Conservation (phyloP, 208 protist genomes). For the Kentomonas sorsogonicus region DNA sequence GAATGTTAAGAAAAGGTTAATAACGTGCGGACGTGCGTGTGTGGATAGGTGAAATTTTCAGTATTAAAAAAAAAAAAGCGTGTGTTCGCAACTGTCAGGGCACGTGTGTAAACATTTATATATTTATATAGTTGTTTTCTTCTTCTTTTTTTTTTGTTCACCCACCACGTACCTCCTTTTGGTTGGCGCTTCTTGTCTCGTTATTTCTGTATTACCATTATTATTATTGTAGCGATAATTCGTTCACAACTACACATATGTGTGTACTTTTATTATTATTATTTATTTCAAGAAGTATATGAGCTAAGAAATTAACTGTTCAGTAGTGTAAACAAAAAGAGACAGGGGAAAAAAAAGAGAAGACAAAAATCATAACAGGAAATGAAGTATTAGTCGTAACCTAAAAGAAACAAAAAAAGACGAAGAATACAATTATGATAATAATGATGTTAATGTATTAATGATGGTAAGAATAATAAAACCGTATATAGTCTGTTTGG, state of each 20-base stretch:
- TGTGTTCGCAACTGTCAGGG: too few species aligned
- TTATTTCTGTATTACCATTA: background rate
- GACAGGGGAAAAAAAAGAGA: slow-evolving; percentile 1
- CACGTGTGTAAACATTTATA: too few species aligned
- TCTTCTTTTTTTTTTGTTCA: background rate
- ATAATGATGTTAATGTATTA: too few species aligned
- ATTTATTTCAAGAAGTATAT: slow-evolving; percentile 4
- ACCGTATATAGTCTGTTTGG: too few species aligned
- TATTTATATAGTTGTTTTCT: slow-evolving; percentile 2
- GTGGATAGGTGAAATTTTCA: too few species aligned
- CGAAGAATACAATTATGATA: slow-evolving; percentile 11
- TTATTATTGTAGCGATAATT: background rate
- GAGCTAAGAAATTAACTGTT: too few species aligned
- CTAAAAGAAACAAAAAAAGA: slow-evolving; percentile 1
- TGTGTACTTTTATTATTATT: slow-evolving; percentile 17
- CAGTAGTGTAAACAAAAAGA: slow-evolving; percentile 4
- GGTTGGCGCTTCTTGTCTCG: too few species aligned
- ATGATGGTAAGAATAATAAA: too few species aligned
- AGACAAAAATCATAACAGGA: background rate
- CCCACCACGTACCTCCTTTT: too few species aligned
- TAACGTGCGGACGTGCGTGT: too few species aligned
- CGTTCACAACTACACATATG: background rate
- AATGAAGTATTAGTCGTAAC: background rate
- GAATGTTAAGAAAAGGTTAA: too few species aligned
- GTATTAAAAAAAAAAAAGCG: too few species aligned